Percentiles rank a stretch among this genome's conserved stretches.
phyloP scores from a whole-genome alignment of 73 alveolate species.

The Tetrahymena elliotti region DNA sequence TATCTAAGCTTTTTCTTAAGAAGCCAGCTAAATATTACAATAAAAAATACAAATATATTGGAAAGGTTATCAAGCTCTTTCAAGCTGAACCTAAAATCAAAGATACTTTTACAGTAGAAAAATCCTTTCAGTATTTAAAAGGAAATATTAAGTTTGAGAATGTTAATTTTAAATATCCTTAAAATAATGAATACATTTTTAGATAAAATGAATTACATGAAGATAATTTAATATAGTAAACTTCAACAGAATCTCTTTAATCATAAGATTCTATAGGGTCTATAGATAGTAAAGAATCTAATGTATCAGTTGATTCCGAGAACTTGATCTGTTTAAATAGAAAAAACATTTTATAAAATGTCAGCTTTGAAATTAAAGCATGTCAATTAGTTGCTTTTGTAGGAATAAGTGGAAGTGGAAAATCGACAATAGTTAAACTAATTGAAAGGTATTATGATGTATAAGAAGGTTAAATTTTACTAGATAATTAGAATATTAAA shows the following conservation, averaged over 20 bases:
- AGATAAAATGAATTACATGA: not conserved
- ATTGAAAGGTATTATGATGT: constrained; percentile 41
- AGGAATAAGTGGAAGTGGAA: constrained; percentile 44
- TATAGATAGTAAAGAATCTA: not conserved
- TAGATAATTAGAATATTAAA: constrained; percentile 44
- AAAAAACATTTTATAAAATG: constrained; percentile 36
- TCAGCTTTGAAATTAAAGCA: constrained; percentile 43
- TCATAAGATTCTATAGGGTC: not conserved
- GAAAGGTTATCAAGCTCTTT: not conserved
- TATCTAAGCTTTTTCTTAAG: not conserved
- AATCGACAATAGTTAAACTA: constrained; percentile 34
- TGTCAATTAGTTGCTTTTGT: constrained; percentile 27
- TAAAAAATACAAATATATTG: not conserved
- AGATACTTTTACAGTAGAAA: not conserved
- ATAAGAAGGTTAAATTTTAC: constrained; percentile 14
- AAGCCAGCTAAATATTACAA: not conserved
- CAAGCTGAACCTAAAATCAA: not conserved
- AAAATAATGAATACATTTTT: not conserved
- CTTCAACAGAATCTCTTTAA: not conserved
- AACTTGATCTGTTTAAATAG: not conserved
- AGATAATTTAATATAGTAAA: not conserved
- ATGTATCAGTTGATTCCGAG: not conserved
- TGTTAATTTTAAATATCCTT: not conserved
- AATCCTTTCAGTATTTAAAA: not conserved
- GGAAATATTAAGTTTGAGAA: not conserved